These are phyloP conservation scores for Phaeotremella fagi DNA, from an alignment of 768 basidiomycete species.

Conservation along the genomic window DNA sequence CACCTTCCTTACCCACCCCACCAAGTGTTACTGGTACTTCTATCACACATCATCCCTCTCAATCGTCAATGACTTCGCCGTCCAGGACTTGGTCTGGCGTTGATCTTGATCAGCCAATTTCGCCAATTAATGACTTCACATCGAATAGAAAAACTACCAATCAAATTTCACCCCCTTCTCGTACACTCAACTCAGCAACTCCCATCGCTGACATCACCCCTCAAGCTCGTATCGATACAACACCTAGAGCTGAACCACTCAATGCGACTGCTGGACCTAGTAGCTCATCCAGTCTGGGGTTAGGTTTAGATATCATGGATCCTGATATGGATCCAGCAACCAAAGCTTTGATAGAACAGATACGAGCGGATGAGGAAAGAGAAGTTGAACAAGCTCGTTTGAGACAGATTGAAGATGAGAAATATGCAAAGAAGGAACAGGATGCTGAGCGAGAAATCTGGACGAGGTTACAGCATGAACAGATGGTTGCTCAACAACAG, in stretches of 20 bases:
- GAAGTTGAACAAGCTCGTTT: slow-evolving; percentile 22
- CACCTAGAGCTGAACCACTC: not conserved
- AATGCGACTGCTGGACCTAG: slow-evolving; percentile 18
- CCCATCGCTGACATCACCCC: too few species aligned
- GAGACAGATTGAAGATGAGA: slow-evolving; percentile 41
- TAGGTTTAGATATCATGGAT: slow-evolving; percentile 23
- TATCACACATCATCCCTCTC: not conserved
- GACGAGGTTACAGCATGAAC: slow-evolving; percentile 36
- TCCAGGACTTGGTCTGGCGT: slow-evolving; percentile 1
- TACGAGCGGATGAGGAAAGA: slow-evolving; percentile 39
- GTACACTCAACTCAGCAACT: too few species aligned
- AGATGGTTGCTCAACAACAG: slow-evolving; percentile 25
- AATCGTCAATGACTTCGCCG: slow-evolving; percentile 14
- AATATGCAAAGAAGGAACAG: slow-evolving; percentile 45
- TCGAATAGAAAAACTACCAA: too few species aligned
- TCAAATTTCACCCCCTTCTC: too few species aligned
- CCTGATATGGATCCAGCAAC: slow-evolving; percentile 35
- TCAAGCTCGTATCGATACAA: too few species aligned
- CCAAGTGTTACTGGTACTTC: not conserved
- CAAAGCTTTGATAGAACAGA: slow-evolving; percentile 31
- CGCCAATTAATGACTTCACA: slow-evolving; percentile 3
- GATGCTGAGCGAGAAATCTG: slow-evolving; percentile 46
- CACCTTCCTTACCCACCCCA: slow-evolving; percentile 16
- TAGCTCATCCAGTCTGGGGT: slow-evolving; percentile 11
- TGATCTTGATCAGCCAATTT: slow-evolving; percentile 4